These are phyloP conservation scores for Lentinula sp. DNA, from an alignment of 768 basidiomycete genomes.

Conservation along the genomic window DNA sequence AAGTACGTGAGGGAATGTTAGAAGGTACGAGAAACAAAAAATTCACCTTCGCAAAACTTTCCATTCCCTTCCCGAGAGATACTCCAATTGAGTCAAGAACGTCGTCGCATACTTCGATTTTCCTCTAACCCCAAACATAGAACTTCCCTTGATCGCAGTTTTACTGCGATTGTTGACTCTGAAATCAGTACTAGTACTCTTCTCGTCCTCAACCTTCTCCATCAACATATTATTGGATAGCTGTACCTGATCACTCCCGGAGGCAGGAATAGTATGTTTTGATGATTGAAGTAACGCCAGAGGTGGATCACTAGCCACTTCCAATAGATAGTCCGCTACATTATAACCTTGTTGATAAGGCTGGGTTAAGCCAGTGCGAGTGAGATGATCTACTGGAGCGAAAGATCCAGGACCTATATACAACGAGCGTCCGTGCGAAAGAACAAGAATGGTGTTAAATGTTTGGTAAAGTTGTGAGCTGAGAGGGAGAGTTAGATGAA, in stretches of 20 bases:
- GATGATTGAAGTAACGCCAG: slow-evolving; percentile 22
- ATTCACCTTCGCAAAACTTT: slow-evolving; percentile 63
- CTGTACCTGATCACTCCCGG: background rate
- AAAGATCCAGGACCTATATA: slow-evolving; percentile 77
- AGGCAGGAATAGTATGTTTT: too few relatives aligned
- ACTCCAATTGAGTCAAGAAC: slow-evolving; percentile 85
- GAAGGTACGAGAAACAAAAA: too few relatives aligned
- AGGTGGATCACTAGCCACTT: slow-evolving; percentile 71
- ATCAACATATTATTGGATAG: background rate
- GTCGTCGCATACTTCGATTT: slow-evolving; percentile 55
- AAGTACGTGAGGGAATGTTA: background rate
- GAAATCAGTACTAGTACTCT: background rate
- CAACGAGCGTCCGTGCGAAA: slow-evolving; percentile 70
- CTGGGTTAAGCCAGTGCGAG: slow-evolving; percentile 31
- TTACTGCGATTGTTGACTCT: slow-evolving; percentile 7
- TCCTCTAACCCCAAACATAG: slow-evolving; percentile 10
- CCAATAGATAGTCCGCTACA: slow-evolving; percentile 87
- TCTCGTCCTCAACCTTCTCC: background rate
- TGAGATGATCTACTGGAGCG: slow-evolving; percentile 64
- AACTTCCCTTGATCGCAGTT: background rate
- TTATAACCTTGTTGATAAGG: slow-evolving; percentile 80
- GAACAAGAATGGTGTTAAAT: slow-evolving; percentile 76
- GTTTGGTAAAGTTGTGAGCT: slow-evolving; percentile 81
- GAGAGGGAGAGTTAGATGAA: background rate
- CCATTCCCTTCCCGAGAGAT: slow-evolving; percentile 80